Evolutionary conservation across 768 basidiomycete genomes (phyloP).

Genomic region (Mycena kentingensis): DNA sequence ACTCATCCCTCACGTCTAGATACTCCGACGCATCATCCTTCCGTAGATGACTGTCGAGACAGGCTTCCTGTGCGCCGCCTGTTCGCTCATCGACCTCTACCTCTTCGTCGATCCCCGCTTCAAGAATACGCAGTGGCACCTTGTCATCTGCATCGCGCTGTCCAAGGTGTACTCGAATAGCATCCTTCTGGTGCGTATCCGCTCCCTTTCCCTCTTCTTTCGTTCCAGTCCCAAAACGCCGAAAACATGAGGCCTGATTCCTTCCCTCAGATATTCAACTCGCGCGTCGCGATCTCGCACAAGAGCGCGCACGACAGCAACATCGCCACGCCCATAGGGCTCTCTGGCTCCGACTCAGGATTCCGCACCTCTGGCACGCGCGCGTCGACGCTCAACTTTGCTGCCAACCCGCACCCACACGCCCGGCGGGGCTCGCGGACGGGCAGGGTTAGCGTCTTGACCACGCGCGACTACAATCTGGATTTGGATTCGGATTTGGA

Average conservation of each 20-base stretch:
- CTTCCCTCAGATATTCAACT: neutral
- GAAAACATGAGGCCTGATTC: neutral
- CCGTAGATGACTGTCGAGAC: conserved; percentile 1
- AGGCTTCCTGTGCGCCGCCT: neutral
- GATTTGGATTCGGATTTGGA: no score
- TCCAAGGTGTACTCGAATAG: conserved; percentile 2
- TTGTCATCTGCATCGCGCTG: neutral
- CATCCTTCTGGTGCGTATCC: neutral
- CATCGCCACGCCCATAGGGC: conserved; percentile 25
- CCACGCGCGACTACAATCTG: no score
- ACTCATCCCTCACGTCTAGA: no score
- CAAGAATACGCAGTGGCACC: neutral
- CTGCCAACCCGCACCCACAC: no score
- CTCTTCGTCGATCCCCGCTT: neutral
- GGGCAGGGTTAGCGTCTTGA: no score
- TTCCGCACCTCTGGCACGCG: no score
- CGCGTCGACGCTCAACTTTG: no score
- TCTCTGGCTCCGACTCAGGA: conserved; percentile 27
- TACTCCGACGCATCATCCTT: no score
- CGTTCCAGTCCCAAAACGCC: no score
- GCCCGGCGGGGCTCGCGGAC: no score
- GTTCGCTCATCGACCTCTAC: neutral
- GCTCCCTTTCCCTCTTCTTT: neutral
- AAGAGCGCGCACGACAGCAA: neutral
- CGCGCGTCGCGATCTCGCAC: neutral